These are phyloP conservation scores for Trichoderma asperelloides DNA, from an alignment of 495 filamentous ascomycete genomes.

Conservation along the genomic window DNA sequence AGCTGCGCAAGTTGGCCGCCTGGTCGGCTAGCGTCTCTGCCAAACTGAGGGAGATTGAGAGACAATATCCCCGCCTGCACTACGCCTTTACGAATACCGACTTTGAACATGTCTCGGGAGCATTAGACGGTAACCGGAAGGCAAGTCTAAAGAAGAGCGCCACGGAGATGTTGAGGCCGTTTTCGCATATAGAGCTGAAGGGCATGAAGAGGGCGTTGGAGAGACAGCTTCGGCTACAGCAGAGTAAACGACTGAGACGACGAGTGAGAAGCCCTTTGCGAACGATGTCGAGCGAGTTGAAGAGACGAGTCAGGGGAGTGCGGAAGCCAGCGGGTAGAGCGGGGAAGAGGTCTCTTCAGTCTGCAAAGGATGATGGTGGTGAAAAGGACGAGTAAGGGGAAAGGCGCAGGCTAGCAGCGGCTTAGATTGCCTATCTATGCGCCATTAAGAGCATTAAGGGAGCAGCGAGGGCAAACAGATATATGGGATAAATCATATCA, in stretches of 20 bases:
- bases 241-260: neutral
- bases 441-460: neutral
- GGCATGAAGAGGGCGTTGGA: neutral
- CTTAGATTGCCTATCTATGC: neutral
- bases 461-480: neutral
- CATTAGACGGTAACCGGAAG: neutral
- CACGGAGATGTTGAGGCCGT: neutral
- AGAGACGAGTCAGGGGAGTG: neutral
- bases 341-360: neutral
- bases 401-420: neutral
- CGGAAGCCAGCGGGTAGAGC: neutral
- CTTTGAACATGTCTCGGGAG: neutral
- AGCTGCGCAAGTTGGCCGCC: constrained; percentile 5
- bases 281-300: neutral
- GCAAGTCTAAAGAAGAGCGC: neutral
- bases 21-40: neutral
- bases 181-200: neutral
- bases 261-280: neutral
- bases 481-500: neutral
- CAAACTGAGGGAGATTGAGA: neutral
- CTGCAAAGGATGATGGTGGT: neutral
- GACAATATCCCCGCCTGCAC: constrained; percentile 1
- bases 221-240: neutral
- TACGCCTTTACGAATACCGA: constrained; percentile 3
- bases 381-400: neutral